These are phyloP conservation scores for Eucalyptus paniculata DNA, from an alignment of 345 rosid species.

Conservation along the genomic window DNA sequence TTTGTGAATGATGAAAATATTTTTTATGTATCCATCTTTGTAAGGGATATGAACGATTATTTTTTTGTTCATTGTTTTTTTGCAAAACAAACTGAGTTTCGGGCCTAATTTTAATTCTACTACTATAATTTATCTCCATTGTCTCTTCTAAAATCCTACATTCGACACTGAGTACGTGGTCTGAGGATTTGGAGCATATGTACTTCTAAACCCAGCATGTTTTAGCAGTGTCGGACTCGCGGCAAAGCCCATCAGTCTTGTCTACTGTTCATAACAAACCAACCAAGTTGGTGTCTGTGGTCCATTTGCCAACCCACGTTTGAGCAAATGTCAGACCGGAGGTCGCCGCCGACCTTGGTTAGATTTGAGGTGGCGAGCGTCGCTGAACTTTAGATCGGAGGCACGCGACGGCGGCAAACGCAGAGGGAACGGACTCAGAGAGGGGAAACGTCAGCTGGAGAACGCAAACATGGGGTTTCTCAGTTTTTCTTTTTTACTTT, in stretches of 20 bases:
- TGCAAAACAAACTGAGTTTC: background rate
- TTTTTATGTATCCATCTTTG: background rate
- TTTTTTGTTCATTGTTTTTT: background rate
- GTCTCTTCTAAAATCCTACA: background rate
- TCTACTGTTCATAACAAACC: background rate
- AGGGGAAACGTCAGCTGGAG: background rate
- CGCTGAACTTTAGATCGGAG: background rate
- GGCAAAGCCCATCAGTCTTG: background rate
- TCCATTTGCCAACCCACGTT: background rate
- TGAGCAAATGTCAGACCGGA: background rate
- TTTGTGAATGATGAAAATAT: background rate
- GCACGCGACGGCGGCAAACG: background rate
- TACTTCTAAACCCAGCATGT: background rate
- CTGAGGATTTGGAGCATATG: background rate
- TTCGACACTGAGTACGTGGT: background rate
- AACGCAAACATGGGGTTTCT: background rate
- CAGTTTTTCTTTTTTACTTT: background rate
- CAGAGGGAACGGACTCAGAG: background rate
- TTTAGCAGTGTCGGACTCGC: background rate
- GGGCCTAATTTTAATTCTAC: background rate
- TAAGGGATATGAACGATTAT: rapidly evolving
- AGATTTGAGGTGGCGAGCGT: background rate
- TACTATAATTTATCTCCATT: background rate
- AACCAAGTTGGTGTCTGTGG: background rate
- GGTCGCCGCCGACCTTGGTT: background rate